phyloP scores from a whole-genome alignment of 495 filamentous ascomycete genomes.

The Penicillium steckii region DNA sequence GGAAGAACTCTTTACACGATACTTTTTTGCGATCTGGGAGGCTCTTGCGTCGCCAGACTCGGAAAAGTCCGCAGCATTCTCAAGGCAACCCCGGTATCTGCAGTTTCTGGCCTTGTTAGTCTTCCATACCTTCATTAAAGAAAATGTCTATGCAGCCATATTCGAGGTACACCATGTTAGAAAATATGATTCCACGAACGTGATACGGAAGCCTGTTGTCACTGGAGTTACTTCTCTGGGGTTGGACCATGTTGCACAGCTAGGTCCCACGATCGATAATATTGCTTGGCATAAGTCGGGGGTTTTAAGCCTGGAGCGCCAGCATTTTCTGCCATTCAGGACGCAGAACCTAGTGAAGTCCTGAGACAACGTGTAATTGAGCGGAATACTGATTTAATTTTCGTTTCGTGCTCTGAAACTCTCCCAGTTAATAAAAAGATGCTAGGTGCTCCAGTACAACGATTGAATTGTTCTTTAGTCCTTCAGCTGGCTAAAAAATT shows the following conservation, averaged over 20 bases:
- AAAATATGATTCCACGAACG: constrained; percentile 72
- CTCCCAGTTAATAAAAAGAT: constrained; percentile 23
- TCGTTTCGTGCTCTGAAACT: constrained; percentile 52
- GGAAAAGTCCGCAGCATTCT: background rate
- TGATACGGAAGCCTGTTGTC: constrained; percentile 64
- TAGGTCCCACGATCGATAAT: constrained; percentile 72
- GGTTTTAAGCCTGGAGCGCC: constrained; percentile 64
- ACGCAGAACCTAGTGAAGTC: constrained; percentile 53
- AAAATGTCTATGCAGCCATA: constrained; percentile 68
- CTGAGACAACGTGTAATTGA: constrained; percentile 63
- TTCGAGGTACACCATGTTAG: constrained; percentile 86
- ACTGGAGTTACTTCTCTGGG: constrained; percentile 73
- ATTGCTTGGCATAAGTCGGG: constrained; percentile 93
- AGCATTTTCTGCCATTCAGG: constrained; percentile 69
- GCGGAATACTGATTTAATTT: constrained; percentile 51
- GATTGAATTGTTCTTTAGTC: constrained; percentile 40
- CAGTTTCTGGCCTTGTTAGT: constrained; percentile 70
- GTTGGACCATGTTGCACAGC: constrained; percentile 72
- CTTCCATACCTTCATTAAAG: constrained; percentile 70
- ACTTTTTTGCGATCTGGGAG: constrained; percentile 70
- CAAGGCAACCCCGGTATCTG: constrained; percentile 54
- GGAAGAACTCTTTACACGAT: constrained; percentile 51
- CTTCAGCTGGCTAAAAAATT: constrained; percentile 27
- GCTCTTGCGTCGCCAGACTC: constrained; percentile 28
- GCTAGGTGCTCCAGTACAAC: constrained; percentile 36